Evolutionary conservation across 1,284 basidiomycete genomes (phyloP), one percentile per base, ranked within the genome.

Genomic region (Puccinia horiana): DNA sequence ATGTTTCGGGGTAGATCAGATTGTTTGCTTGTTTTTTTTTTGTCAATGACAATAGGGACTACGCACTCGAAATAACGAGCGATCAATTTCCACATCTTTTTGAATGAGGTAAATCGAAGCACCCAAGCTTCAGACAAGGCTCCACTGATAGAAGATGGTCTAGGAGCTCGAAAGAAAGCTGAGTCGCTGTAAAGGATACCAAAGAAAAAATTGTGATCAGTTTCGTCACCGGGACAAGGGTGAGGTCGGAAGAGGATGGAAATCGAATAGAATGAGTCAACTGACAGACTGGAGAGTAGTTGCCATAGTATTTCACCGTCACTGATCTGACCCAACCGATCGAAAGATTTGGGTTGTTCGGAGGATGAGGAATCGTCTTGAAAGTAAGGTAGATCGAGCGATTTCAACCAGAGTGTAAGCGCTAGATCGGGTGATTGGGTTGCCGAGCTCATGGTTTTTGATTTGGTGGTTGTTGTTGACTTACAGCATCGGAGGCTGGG

Each of bases 61-160:
- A 74, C 72, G 23, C 16, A 73, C 80, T 92, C 90, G 85, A 93
- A 93, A 86, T 95, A 95, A 86, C 94, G 93, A 1, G 93, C 93
- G 89, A 95, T 92, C 65, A 95, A 90, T 79, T 94, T 90, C 87
- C 93, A 95, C 63, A 95, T 90, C 29, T 93, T 91, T 86, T 96
- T 95, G 83, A 95, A 90, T 20, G 92, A 88, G 86, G 90, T 92
- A 87, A 95, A 93, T n/a, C 93, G 91, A 67, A 95, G 88, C 78
- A 94, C 93, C 94, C 94, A 95, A 87, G 93, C 95, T 86, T 94
- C 94, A 32, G 92, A 91, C 16, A 79, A 32, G 16, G 65, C 67
- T 52, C 67, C 77, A 72, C 77, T 79, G 35, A 79, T 79, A n/a
- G 77, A 79, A 29, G 77, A 69, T 29, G 77, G 77, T 72, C 77